Evolutionary conservation across 1,139 yeast genomes (phyloP).

Genomic region (Yamadazyma dushanensis): DNA sequence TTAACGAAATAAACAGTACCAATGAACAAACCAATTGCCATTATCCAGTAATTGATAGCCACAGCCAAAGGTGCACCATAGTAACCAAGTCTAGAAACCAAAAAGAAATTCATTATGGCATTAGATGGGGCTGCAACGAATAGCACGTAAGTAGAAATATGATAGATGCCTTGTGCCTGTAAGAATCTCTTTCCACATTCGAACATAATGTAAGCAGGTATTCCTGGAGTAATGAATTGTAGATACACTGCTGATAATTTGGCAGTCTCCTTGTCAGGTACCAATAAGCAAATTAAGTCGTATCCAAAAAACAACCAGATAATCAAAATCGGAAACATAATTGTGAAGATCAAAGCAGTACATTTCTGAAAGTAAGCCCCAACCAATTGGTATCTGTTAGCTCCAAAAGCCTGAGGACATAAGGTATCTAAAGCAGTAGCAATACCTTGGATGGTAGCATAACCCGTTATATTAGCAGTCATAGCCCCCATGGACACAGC

Average conservation of each 20-base stretch:
- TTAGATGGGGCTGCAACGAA: constrained; percentile 56
- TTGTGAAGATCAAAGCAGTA: constrained; percentile 47
- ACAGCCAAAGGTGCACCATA: constrained; percentile 63
- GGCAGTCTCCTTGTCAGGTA: constrained; percentile 53
- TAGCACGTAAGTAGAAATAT: constrained; percentile 51
- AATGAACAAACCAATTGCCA: constrained; percentile 47
- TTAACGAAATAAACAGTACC: constrained; percentile 40
- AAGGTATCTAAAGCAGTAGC: constrained; percentile 60
- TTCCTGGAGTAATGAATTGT: constrained; percentile 50
- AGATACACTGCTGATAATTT: constrained; percentile 52
- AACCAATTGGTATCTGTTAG: constrained; percentile 50
- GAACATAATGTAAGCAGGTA: constrained; percentile 55
- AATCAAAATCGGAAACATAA: constrained; percentile 51
- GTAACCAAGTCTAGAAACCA: constrained; percentile 40
- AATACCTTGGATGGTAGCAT: constrained; percentile 58
- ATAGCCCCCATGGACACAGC: constrained; percentile 64
- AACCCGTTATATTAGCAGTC: constrained; percentile 61
- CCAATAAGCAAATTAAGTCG: constrained; percentile 32
- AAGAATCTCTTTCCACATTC: constrained; percentile 56
- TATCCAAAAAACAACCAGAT: constrained; percentile 52
- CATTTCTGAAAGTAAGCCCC: constrained; percentile 57
- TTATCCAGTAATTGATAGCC: constrained; percentile 55
- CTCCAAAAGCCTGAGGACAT: constrained; percentile 63
- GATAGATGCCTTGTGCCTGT: constrained; percentile 56
- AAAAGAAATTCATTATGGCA: constrained; percentile 46